Evolutionary conservation across 1,284 basidiomycete species (phyloP), one percentile per base, ranked within the genome.

Genomic region (Amylostereum chailletii): DNA sequence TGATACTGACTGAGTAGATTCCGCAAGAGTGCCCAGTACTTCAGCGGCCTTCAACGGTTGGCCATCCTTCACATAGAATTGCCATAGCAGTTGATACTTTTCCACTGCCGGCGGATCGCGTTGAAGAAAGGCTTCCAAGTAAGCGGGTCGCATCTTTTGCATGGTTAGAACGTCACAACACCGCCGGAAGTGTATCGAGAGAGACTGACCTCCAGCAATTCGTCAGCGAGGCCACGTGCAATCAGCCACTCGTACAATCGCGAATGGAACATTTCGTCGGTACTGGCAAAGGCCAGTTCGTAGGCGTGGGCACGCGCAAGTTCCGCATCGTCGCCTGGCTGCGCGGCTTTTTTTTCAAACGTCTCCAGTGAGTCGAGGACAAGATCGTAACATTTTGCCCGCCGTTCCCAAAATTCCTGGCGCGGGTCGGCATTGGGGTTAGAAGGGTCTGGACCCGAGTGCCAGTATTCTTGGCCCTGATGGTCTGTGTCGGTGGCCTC

Each of bases 181-280:
- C 10, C 31, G 30, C 47, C 19, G 51, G 39, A 3, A 33, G 9
- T 46, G 19, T 19, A 54, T 40, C 33, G 47, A 47, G 49, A 42
- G 31, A 34, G 6, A 58, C 77, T 50, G 52, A 93, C 93, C 74
- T 94, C 90, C 31, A 99, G 74, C 27, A 99, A 71, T 63, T 94
- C 87, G 62, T 97, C 92, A 11, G 90, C 87, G 56, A 91, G 74
- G 6, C 84, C 80, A 38, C 82, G 78, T 31, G 71, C 69, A 43
- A 97, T 87, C 47, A 95, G 71, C 94, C 94, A 98, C 60, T 95
- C 92, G 64, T 99, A 99, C 53, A 99, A 66, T 43, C 85, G 86
- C 38, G 87, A 93, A 67, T 99, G 94, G 73, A 98, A 97, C 66
- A 96, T 82, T 58, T 92, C 85, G 64, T 99, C 95, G 46, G 87